A percentile compares a stretch with the other conserved stretches of the same genome.
phyloP scores from a whole-genome alignment of 2,329 filamentous ascomycete species.

The Coniochaeta prunicola region DNA sequence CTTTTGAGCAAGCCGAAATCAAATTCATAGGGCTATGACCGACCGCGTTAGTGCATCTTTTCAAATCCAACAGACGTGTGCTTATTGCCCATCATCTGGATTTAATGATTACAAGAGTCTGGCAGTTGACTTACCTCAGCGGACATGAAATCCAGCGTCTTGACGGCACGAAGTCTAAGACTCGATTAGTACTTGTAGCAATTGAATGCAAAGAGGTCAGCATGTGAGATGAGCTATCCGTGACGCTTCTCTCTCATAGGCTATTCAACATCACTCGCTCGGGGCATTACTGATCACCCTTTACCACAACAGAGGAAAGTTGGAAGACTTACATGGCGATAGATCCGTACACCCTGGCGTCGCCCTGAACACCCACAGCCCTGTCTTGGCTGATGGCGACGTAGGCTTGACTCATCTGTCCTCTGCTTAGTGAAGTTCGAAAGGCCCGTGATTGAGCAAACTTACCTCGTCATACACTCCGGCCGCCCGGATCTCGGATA shows the following conservation, averaged over 20 bases:
- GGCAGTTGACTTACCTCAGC: no score
- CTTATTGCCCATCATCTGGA: no score
- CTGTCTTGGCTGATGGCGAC: slow-evolving; percentile 1
- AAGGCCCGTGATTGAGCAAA: background rate
- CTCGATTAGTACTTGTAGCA: background rate
- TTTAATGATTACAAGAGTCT: no score
- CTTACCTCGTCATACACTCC: slow-evolving; percentile 59
- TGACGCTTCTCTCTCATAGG: no score
- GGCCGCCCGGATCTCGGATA: slow-evolving; percentile 63
- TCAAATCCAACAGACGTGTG: no score
- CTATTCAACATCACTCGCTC: no score
- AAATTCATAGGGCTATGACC: slow-evolving; percentile 61
- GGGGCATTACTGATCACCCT: no score
- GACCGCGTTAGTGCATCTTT: no score
- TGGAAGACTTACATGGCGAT: slow-evolving; percentile 12
- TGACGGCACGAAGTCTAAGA: slow-evolving; percentile 32
- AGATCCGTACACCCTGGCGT: slow-evolving; percentile 52
- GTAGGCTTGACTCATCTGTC: slow-evolving; percentile 38
- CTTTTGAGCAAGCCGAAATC: slow-evolving; percentile 56
- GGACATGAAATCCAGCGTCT: slow-evolving; percentile 62
- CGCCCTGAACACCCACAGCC: slow-evolving; percentile 44
- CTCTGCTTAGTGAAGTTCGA: background rate
- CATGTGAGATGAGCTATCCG: no score
- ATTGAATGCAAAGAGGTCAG: no score
- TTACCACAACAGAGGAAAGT: background rate